Percentiles rank a stretch among this genome's conserved stretches.
phyloP scores from a whole-genome alignment of 768 basidiomycete genomes.

The Mycena alexandri region DNA sequence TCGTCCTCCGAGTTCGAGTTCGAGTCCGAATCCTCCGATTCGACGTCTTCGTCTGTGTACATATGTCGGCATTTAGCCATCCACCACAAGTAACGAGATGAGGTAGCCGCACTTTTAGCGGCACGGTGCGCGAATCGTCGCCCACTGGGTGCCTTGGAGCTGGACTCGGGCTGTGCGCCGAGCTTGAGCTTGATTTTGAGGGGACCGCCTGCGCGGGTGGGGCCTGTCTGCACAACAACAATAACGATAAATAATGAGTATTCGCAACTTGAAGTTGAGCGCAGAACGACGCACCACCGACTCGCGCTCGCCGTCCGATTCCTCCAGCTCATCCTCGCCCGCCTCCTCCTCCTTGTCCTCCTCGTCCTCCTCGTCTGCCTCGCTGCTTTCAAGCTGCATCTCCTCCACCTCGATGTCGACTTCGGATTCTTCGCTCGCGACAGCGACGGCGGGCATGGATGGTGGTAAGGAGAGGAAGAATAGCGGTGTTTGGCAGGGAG shows the following conservation, averaged over 20 bases:
- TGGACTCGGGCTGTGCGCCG: slow-evolving; percentile 21
- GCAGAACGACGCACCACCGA: slow-evolving; percentile 14
- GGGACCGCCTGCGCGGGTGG: neutral
- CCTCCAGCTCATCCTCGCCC: slow-evolving; percentile 36
- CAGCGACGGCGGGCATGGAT: slow-evolving; percentile 5
- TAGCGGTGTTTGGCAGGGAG: no score
- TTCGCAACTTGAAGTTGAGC: no score
- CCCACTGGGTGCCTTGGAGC: neutral
- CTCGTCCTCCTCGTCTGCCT: slow-evolving; percentile 7
- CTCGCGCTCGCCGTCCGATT: slow-evolving; percentile 21
- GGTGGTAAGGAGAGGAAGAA: no score
- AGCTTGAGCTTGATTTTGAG: slow-evolving; percentile 37
- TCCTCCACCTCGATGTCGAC: slow-evolving; percentile 34
- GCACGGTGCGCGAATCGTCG: slow-evolving; percentile 18
- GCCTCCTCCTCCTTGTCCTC: slow-evolving; percentile 24
- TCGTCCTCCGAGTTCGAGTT: slow-evolving; percentile 26
- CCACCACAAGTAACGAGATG: no score
- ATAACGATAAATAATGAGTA: neutral
- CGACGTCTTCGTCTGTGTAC: slow-evolving; percentile 53
- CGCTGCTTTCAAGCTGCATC: slow-evolving; percentile 20
- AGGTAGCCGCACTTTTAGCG: slow-evolving; percentile 10
- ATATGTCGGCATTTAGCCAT: neutral
- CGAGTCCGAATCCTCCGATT: slow-evolving; percentile 50
- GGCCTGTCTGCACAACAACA: neutral
- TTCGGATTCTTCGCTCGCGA: slow-evolving; percentile 34